Evolutionary conservation across 2,329 filamentous ascomycete genomes (phyloP), one percentile per base, ranked within the genome.

Genomic region (Berkeleyomyces basicola): DNA sequence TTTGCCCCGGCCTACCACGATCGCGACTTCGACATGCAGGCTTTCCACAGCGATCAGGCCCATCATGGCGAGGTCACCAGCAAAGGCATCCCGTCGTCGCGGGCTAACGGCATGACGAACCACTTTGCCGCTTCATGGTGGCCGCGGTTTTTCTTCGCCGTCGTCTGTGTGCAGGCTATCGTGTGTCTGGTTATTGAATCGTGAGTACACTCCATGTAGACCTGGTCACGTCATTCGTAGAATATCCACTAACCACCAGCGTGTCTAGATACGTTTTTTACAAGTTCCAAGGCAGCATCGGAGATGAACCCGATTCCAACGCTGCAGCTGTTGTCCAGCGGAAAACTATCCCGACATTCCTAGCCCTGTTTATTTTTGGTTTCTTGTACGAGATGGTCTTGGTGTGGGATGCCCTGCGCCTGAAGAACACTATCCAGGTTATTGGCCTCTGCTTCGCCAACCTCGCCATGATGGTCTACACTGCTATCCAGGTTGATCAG

Each of bases 351-450:
- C 92, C 93, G 36, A 97, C 92, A 44, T 97, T 96, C 75, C 79
- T 99, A 64, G 90, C 92, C 33, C 83, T 99, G 57, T 96, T 97
- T 78, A 96, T 96, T 72, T 96, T 99, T 73, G 93, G 90, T 65
- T 97, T 95, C 75, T 74, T 99, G 64, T 99, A 97, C 75, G 85
- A 96, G 71, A 76, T 97, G 40, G 77, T 95, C 37, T 79, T 99
- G 61, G 88, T 93, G 10, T 97, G 90, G 81, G 93, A 99, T 77
- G 93, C 92, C 14, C 79, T 99, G 64, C 85, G 90, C 66, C 79
- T 92, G 71, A 96, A 96, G 74, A 99, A 99, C 76, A 99, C 93
- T 9, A 99, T 99, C 78, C 93, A 99, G 74, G 81, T 97, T 72
- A 97, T 99, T 68, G 93, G 93, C 53, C 80, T 99, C 39, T 96